Evolutionary conservation across 2,329 filamentous ascomycete genomes (phyloP), one percentile per base, ranked within the genome.

Genomic region (Hortaea werneckii): DNA sequence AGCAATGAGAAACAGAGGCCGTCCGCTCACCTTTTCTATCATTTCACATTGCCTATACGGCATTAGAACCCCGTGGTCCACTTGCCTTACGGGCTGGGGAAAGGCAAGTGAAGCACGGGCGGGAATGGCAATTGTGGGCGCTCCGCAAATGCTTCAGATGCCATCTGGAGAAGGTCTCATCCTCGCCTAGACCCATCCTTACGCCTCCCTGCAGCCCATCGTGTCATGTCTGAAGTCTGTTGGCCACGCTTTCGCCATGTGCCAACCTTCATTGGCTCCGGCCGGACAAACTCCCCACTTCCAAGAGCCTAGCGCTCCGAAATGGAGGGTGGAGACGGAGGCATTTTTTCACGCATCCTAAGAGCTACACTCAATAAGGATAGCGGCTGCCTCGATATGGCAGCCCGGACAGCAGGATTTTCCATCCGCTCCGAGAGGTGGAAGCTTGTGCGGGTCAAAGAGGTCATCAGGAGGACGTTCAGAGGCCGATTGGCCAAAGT

Each of bases 381-480:
- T 10, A 13, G 13, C 37, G 13, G 10, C 13, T 39, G 9, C 2
- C 32, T 35, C 32, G 20, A 39, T 28, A 5, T 6, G 39, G 44
- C 20, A 46, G 12, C 5, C 39, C 44, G 44, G 44, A 10, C 26
- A 11, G 29, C 6, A 27, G 3, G 44, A 29, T 46, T n/a, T 35
- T 46, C 44, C 44, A 40, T 29, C 44, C 39, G 44, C 35, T n/a
- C 27, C 26, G 44, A 40, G 44, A 29, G 29, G 27, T 26, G 38
- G 13, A 10, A 41, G n/a, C 32, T 35, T 35, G 12, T 28, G 37
- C 20, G 37, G 37, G 13, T 39, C 13, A 13, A n/a, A 10, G 38
- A 42, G 44, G 30, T 37, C 9, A 30, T 41, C 35, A 39, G 37
- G 29, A 30, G 34, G n/a, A 29, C 10, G 7, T 30, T 6, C 34